Evolutionary conservation across 2,329 filamentous ascomycete genomes (phyloP).

Genomic region (Apiospora aurea): DNA sequence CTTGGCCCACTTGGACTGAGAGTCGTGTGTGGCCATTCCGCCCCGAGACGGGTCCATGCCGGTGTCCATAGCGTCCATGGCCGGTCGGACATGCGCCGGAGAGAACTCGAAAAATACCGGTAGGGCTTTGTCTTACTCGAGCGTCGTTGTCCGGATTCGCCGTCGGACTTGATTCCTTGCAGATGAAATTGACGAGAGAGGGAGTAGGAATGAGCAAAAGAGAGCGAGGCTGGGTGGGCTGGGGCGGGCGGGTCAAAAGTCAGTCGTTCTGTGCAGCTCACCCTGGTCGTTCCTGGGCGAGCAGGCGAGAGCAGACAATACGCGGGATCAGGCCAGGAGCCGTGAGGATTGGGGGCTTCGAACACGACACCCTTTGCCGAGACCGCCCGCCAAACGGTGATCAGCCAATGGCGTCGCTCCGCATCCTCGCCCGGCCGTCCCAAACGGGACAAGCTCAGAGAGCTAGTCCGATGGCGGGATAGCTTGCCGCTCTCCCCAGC

Average conservation of each 20-base stretch:
- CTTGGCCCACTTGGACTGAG: slow-evolving; percentile 27
- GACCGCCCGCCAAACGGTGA: background rate
- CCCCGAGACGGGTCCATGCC: background rate
- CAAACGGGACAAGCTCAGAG: background rate
- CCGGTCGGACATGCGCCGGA: no score
- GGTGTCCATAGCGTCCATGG: no score
- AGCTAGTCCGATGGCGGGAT: background rate
- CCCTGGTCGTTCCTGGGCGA: background rate
- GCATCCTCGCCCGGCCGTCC: background rate
- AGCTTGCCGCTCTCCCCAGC: background rate
- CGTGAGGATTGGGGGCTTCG: no score
- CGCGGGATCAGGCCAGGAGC: slow-evolving; percentile 11
- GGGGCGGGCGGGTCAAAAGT: slow-evolving; percentile 12
- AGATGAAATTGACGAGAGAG: slow-evolving; percentile 17
- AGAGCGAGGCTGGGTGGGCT: slow-evolving; percentile 3
- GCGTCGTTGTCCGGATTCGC: background rate
- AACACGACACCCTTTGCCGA: no score
- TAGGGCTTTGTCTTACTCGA: no score
- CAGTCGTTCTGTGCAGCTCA: slow-evolving; percentile 4
- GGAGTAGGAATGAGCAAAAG: background rate
- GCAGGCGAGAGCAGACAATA: no score
- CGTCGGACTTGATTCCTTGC: slow-evolving; percentile 1
- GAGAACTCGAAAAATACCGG: no score
- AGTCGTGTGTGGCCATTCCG: background rate
- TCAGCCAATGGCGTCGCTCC: background rate